These are phyloP conservation scores for Pseudogymnoascus sp. DNA, from an alignment of 2,329 filamentous ascomycete genomes.

Conservation along the genomic window DNA sequence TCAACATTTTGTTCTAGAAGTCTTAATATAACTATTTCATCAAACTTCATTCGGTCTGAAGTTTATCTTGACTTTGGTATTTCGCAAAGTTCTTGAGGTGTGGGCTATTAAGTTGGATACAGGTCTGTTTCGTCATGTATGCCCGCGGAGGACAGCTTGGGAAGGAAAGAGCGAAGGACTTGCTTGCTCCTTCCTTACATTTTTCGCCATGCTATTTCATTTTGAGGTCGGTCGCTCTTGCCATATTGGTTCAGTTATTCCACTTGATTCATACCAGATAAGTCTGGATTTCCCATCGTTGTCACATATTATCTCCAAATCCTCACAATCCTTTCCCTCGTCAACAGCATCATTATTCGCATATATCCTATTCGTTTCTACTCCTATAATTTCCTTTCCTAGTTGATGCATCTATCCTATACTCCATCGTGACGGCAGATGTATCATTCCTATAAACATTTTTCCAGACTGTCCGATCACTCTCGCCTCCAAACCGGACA, in stretches of 20 bases:
- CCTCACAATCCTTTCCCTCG: not conserved
- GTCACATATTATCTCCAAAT: not conserved
- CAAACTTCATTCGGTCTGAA: not conserved
- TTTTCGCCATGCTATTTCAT: not conserved
- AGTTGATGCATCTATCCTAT: not conserved
- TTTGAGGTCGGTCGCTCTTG: not conserved
- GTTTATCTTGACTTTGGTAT: not conserved
- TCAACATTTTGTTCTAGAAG: not conserved
- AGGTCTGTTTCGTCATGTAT: not conserved
- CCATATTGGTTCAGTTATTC: not conserved
- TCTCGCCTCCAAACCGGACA: not conserved
- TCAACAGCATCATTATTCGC: not conserved
- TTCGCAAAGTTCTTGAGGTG: not conserved
- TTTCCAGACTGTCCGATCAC: not conserved
- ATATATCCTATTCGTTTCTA: not conserved
- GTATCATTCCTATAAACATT: not conserved
- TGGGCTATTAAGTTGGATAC: not conserved
- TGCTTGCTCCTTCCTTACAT: not conserved
- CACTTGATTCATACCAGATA: not conserved
- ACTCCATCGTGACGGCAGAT: not conserved
- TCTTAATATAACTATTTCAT: not conserved
- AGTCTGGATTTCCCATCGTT: not conserved
- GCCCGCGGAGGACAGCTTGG: not conserved
- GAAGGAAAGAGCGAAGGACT: not conserved
- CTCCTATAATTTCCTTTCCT: not conserved